Base-by-base conservation (phyloP, 306 rosid genomes). In the Begonia masoniana region DNA sequence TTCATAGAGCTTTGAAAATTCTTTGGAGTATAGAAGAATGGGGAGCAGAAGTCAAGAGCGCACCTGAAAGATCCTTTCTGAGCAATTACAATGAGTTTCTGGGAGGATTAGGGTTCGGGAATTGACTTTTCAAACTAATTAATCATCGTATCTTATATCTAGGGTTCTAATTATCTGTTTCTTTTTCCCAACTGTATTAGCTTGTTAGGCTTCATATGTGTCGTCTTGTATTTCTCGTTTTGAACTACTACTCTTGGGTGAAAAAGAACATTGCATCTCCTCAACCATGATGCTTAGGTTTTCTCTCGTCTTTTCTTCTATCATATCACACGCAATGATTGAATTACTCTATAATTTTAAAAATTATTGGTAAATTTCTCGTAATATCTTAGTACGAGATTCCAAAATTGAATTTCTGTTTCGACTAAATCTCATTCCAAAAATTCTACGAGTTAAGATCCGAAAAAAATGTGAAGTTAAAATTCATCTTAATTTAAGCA, bases 61-160 rank as follows among this genome's bases (percentile, higher is more conserved):
- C 94, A 87, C 96, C 96, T 83, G 71, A 80, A 54, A 41, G 57
- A 74, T 80, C 61, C 72, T 70, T 49, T 21, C 47, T 62, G 69
- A 26, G 12, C 19, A 26, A 26, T 26, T 26, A 6, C 35, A 3
- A 26, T 59, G 69, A 26, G n/a, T 26, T 13, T 56, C 56, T 62
- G 65, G 19, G 61, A 65, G 78, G 78, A 77, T 64, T 82, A 82
- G 77, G 96, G 96, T 87, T 87, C 96, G 91, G 96, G 96, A 67
- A 76, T 87, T 83, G 96, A 87, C 96, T 87, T 83, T 31, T 84
- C 58, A 50, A 45, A 13, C 17, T 42, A 63, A 62, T 41, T 61
- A 45, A 45, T 45, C 49, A 45, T 45, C 23, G 56, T 53, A 43
- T 17, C 68, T 67, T 50, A 62, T 26, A 26, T 26, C 6, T 26